These are phyloP conservation scores for Aspergillus biplanus DNA, from an alignment of 495 filamentous ascomycete genomes.

Conservation along the genomic window DNA sequence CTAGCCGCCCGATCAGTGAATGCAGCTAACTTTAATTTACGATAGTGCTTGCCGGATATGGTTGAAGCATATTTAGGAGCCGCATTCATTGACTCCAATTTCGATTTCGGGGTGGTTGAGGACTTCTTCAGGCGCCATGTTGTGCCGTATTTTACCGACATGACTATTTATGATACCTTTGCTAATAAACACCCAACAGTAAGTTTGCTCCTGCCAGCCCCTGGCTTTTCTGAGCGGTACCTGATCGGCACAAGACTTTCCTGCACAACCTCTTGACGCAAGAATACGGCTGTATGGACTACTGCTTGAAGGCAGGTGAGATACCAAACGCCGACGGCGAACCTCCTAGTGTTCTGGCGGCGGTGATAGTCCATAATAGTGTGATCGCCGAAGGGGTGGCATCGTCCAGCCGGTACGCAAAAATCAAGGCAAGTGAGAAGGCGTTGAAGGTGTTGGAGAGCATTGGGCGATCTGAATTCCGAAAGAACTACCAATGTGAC, in stretches of 20 bases:
- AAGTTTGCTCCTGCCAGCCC: slow-evolving; percentile 26
- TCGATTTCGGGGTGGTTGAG: slow-evolving; percentile 73
- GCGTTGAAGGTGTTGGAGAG: slow-evolving; percentile 63
- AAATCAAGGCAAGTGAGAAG: slow-evolving; percentile 69
- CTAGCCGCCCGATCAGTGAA: not conserved
- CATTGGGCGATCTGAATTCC: slow-evolving; percentile 62
- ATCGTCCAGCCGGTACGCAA: slow-evolving; percentile 69
- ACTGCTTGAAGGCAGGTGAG: slow-evolving; percentile 56
- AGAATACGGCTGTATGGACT: slow-evolving; percentile 57
- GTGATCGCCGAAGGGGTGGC: slow-evolving; percentile 65
- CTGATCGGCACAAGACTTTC: slow-evolving; percentile 46
- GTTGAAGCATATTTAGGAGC: slow-evolving; percentile 90
- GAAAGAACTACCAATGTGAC: slow-evolving; percentile 61
- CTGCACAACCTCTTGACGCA: slow-evolving; percentile 54
- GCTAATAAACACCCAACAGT: slow-evolving; percentile 85
- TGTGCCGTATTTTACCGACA: slow-evolving; percentile 81
- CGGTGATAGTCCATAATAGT: slow-evolving; percentile 74
- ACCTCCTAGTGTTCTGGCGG: slow-evolving; percentile 62
- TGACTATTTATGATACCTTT: slow-evolving; percentile 84
- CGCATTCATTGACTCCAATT: slow-evolving; percentile 88
- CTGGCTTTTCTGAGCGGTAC: slow-evolving; percentile 41
- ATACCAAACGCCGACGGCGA: slow-evolving; percentile 48
- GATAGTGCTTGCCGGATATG: slow-evolving; percentile 79
- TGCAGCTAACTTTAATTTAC: slow-evolving; percentile 5
- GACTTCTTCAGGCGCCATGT: slow-evolving; percentile 76